Percentiles rank a stretch among this genome's conserved stretches.
Evolutionary conservation across 1,284 basidiomycete genomes (phyloP).

Genomic region (Flammula alnicola): DNA sequence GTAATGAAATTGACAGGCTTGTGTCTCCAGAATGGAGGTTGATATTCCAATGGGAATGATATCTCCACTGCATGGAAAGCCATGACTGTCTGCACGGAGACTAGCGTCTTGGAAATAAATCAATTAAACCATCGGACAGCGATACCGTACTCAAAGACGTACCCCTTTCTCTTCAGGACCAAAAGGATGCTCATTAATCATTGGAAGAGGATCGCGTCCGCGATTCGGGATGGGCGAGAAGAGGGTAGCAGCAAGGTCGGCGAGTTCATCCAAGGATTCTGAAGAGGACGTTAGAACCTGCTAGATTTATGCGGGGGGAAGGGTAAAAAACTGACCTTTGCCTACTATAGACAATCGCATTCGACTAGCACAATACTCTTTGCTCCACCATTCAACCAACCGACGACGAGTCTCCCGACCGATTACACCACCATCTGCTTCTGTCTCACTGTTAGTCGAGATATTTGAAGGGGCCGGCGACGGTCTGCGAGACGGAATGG

Average conservation of each 20-base stretch:
- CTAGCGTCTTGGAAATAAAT: conserved; percentile 62
- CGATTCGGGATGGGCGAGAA: conserved; percentile 84
- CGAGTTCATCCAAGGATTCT: conserved; percentile 85
- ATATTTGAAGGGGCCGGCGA: conserved; percentile 66
- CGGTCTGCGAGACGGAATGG: conserved; percentile 56
- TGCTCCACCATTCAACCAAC: conserved; percentile 94
- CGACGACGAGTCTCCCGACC: conserved; percentile 91
- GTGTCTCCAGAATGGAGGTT: conserved; percentile 77
- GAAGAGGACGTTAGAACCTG: conserved; percentile 16
- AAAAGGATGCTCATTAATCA: conserved; percentile 80
- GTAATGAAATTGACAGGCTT: conserved; percentile 86
- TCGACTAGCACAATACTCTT: conserved; percentile 92
- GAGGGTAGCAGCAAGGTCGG: conserved; percentile 69
- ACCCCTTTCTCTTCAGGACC: conserved; percentile 78
- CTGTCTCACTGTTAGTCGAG: conserved; percentile 59
- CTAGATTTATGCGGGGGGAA: neutral
- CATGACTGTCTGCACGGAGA: conserved; percentile 91
- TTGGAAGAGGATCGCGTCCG: conserved; percentile 63
- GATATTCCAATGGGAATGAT: conserved; percentile 87
- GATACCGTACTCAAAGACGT: conserved; percentile 38
- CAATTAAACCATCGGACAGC: neutral
- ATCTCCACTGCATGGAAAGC: conserved; percentile 88
- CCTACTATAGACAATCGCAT: conserved; percentile 94
- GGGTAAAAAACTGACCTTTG: conserved; percentile 59
- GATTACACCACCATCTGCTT: conserved; percentile 74